Percentiles rank a stretch among this genome's conserved stretches.
These are phyloP conservation scores for Hypoxylon sp. DNA, from an alignment of 2,329 filamentous ascomycete genomes.

Conservation along the genomic window DNA sequence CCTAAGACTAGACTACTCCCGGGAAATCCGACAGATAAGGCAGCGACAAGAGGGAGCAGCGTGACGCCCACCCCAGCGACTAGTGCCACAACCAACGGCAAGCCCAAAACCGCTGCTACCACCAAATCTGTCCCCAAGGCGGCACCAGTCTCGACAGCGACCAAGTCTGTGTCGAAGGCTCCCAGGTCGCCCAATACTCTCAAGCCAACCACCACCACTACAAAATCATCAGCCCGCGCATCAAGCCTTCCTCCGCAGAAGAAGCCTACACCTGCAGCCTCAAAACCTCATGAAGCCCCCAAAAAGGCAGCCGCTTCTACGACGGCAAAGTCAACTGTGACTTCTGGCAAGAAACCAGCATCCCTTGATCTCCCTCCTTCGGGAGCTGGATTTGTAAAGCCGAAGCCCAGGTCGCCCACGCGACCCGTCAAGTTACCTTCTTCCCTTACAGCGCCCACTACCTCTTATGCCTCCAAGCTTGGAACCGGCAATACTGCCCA, in stretches of 20 bases:
- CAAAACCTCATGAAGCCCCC: conserved; percentile 56
- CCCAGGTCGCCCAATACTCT: conserved; percentile 57
- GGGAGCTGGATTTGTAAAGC: conserved; percentile 67
- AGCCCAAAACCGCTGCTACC: conserved; percentile 53
- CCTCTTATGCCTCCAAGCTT: conserved; percentile 76
- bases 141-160: conserved; percentile 49
- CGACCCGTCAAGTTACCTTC: conserved; percentile 76
- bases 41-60: conserved; percentile 43
- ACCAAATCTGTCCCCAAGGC: conserved; percentile 46
- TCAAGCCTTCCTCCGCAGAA: conserved; percentile 56
- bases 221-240: conserved; percentile 52
- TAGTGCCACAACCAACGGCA: conserved; percentile 42
- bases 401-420: conserved; percentile 77
- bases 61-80: conserved; percentile 39
- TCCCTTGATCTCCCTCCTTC: conserved; percentile 59
- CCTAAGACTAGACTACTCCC: conserved; percentile 53
- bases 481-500: conserved; percentile 54
- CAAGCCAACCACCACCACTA: conserved; percentile 59
- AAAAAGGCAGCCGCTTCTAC: conserved; percentile 53
- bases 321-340: conserved; percentile 53
- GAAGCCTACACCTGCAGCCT: conserved; percentile 54
- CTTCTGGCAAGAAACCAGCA: conserved; percentile 61
- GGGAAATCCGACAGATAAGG: conserved; percentile 54
- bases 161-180: conserved; percentile 55
- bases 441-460: conserved; percentile 78